These are phyloP conservation scores for Hortiboletus campestris DNA, from an alignment of 768 basidiomycete genomes.

Conservation along the genomic window DNA sequence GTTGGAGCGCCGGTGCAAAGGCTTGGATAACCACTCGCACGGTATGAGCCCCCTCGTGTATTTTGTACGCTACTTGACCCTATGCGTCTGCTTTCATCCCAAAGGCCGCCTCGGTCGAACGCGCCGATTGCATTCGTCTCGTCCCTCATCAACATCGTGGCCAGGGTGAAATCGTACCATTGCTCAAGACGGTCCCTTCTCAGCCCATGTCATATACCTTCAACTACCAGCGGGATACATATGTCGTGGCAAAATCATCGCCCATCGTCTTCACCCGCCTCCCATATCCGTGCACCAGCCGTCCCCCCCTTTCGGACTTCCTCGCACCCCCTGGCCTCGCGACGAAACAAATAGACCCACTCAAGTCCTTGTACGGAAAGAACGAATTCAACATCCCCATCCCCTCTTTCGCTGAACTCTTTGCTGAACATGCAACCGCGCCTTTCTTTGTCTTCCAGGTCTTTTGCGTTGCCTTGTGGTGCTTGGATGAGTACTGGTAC, in stretches of 20 bases:
- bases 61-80: neutral
- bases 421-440: conserved; percentile 93
- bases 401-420: conserved; percentile 89
- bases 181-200: conserved; percentile 58
- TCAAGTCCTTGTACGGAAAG: conserved; percentile 74
- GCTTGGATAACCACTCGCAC: conserved; percentile 78
- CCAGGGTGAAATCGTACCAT: conserved; percentile 81
- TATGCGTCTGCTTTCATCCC: neutral
- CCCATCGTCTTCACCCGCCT: conserved; percentile 72
- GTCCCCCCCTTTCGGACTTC: conserved; percentile 69
- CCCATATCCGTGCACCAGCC: conserved; percentile 80
- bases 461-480: conserved; percentile 97
- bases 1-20: conserved; percentile 80
- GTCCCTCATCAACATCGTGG: conserved; percentile 81
- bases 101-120: conserved; percentile 60
- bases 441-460: conserved; percentile 99
- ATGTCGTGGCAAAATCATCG: conserved; percentile 58
- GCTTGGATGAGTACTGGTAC: conserved; percentile 98
- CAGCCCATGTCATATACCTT: conserved; percentile 75
- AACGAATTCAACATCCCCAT: conserved; percentile 98
- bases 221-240: conserved; percentile 93
- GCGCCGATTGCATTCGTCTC: conserved; percentile 80
- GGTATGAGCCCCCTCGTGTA: conserved; percentile 38
- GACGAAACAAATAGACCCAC: conserved; percentile 43
- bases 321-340: conserved; percentile 56